Base-by-base conservation (phyloP, 768 basidiomycete genomes). In the Russula abietina region DNA sequence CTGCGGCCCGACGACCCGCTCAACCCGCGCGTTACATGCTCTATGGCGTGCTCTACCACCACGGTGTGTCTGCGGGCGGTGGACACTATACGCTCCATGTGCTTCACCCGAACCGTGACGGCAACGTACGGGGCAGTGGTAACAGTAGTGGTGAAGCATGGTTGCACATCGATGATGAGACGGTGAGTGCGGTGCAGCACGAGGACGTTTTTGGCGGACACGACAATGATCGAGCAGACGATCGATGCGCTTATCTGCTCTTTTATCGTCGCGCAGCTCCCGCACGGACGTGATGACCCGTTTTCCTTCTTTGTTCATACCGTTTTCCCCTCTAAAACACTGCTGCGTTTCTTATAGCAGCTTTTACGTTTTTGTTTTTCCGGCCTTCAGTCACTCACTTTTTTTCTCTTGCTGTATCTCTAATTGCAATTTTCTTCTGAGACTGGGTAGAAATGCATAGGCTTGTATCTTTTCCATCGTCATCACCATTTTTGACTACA, bases 21-120 rank as follows among this genome's bases (percentile, higher is more conserved):
- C 86, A 2, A 77, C 84, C 1, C 73, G 78, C 24, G 16, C 67
- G 67, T 69, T 96, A 95, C 71, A 87, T 86, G 69, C 80, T 96
- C 10, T 93, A 93, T 70, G 91, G 91, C 67, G 96, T 86, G 10
- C 75, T 98, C 14, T 98, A 98, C 73, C 96, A 99, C 72, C 95
- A 99, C 68, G 96, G 96, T 2, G 77, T 80, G 32, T 90, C 91
- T 8, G 93, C 96, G 0, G 87, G 87, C 1, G 93, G 94, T 3
- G 96, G 96, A 1, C 96, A 98, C 74, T 98, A 98, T 76, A 98
- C 95, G 2, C 83, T 96, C 52, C 89, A 93, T 69, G 89, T 95
- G 11, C 77, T 95, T 2, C 87, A 91, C 68, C 89, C 88, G 3
- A 82, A 82, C 66, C 79, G 86, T 39, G 83, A 80, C 72, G 75